Evolutionary conservation across 176 grass and related monocot species (phyloP).

Genomic region (Puya raimondii): DNA sequence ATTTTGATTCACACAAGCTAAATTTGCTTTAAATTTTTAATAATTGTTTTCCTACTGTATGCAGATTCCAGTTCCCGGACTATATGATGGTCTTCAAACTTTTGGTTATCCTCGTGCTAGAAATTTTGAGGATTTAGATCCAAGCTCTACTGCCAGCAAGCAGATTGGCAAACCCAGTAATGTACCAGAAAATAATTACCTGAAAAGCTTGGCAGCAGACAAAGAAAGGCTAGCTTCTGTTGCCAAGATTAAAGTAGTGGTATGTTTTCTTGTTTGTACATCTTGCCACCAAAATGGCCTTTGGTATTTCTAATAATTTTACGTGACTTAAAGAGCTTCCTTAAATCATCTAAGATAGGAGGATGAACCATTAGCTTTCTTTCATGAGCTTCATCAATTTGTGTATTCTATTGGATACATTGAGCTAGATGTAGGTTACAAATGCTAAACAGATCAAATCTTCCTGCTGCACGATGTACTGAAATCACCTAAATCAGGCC

Average conservation of each 20-base stretch:
- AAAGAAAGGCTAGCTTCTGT: conserved; percentile 72
- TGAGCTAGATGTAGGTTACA: no score
- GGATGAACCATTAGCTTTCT: no score
- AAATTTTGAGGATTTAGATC: conserved; percentile 47
- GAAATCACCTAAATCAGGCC: no score
- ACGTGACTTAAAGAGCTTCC: no score
- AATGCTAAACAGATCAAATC: no score
- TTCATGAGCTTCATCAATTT: no score
- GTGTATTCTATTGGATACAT: no score
- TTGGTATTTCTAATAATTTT: neutral
- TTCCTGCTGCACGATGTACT: no score
- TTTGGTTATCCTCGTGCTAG: conserved; percentile 41
- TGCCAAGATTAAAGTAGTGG: conserved; percentile 99
- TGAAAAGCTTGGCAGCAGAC: conserved; percentile 43
- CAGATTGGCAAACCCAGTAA: conserved; percentile 35
- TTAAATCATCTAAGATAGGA: no score
- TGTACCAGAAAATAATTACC: conserved; percentile 48
- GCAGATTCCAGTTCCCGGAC: conserved; percentile 56
- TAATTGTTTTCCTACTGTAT: conserved; percentile 1
- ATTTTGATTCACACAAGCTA: neutral
- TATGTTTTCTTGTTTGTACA: conserved; percentile 31
- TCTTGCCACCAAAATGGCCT: conserved; percentile 23
- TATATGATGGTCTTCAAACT: conserved; percentile 52
- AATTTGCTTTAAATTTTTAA: neutral
- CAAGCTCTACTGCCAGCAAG: conserved; percentile 40